phyloP scores from a whole-genome alignment of 2,329 filamentous ascomycete species.

The Metarhizium guizhouense region DNA sequence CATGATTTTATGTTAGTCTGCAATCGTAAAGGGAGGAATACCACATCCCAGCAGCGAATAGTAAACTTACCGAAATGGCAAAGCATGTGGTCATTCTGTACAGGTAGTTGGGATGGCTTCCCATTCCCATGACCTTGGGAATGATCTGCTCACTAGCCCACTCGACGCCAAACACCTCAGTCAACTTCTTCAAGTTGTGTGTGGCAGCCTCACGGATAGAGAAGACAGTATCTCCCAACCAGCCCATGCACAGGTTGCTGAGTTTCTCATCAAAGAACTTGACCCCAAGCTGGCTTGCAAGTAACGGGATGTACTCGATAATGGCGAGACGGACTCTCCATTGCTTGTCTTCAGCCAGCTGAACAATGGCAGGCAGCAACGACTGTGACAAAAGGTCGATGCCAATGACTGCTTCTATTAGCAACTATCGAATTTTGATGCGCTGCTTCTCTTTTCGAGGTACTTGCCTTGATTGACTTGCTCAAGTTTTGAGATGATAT shows the following conservation, averaged over 20 bases:
- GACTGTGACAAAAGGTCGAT: slow-evolving; percentile 96
- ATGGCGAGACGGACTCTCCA: slow-evolving; percentile 97
- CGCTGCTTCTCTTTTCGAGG: background rate
- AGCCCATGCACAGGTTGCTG: slow-evolving; percentile 92
- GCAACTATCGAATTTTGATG: background rate
- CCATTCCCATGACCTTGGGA: slow-evolving; percentile 98
- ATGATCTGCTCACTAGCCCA: slow-evolving; percentile 98
- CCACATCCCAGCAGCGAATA: background rate
- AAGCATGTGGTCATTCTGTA: slow-evolving; percentile 99
- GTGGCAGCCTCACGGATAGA: slow-evolving; percentile 97
- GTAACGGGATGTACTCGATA: slow-evolving; percentile 96
- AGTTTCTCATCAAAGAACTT: slow-evolving; percentile 98
- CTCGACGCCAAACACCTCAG: slow-evolving; percentile 95
- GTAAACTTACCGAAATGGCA: slow-evolving; percentile 77
- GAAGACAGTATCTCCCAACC: slow-evolving; percentile 97
- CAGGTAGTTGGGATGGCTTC: slow-evolving; percentile 94
- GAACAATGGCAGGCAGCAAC: slow-evolving; percentile 91
- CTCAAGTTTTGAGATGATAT: slow-evolving; percentile 99
- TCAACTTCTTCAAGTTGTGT: slow-evolving; percentile 95
- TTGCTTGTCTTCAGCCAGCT: slow-evolving; percentile 97
- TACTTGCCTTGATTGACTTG: slow-evolving; percentile 83
- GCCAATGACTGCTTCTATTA: slow-evolving; percentile 63
- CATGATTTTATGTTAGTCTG: background rate
- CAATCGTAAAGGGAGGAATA: background rate
- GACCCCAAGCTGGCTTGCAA: slow-evolving; percentile 91